Percentiles rank a stretch among this genome's conserved stretches.
Conservation (phyloP, 805 yeast genomes). For the Torulaspora quercuum region DNA sequence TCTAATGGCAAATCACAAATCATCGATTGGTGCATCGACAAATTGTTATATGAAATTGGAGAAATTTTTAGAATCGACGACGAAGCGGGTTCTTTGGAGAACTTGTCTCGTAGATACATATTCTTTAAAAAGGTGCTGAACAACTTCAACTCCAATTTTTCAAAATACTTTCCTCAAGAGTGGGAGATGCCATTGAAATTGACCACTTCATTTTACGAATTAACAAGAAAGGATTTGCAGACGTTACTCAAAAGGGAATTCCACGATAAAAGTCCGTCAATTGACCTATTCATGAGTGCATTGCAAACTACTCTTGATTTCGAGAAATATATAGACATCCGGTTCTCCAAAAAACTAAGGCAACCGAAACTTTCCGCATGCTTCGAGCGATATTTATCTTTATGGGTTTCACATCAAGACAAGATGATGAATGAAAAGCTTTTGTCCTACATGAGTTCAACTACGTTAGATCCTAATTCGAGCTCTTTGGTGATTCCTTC, state of each 20-base stretch:
- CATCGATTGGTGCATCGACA: constrained; percentile 67
- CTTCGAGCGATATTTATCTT: constrained; percentile 78
- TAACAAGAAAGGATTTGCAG: constrained; percentile 65
- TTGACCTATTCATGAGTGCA: constrained; percentile 63
- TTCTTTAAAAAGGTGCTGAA: constrained; percentile 72
- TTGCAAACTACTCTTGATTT: constrained; percentile 78
- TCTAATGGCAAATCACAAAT: constrained; percentile 57
- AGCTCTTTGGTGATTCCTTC: constrained; percentile 73
- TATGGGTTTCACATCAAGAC: constrained; percentile 89
- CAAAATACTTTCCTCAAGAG: constrained; percentile 55
- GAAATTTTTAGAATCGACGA: constrained; percentile 73
- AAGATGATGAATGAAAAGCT: constrained; percentile 57
- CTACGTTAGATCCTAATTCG: constrained; percentile 50
- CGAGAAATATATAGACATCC: constrained; percentile 67
- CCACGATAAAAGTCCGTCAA: constrained; percentile 45
- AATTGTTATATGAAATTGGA: constrained; percentile 67
- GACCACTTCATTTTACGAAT: constrained; percentile 58
- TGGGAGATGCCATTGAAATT: constrained; percentile 72
- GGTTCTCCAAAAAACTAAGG: constrained; percentile 48
- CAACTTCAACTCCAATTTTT: constrained; percentile 51
- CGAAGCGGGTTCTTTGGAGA: constrained; percentile 94
- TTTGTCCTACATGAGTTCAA: constrained; percentile 56
- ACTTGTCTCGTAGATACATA: constrained; percentile 73
- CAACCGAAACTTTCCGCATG: constrained; percentile 52
- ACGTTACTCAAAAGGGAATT: constrained; percentile 47